Evolutionary conservation across 306 rosid species (phyloP).

Genomic region (Fragaria ananassa): DNA sequence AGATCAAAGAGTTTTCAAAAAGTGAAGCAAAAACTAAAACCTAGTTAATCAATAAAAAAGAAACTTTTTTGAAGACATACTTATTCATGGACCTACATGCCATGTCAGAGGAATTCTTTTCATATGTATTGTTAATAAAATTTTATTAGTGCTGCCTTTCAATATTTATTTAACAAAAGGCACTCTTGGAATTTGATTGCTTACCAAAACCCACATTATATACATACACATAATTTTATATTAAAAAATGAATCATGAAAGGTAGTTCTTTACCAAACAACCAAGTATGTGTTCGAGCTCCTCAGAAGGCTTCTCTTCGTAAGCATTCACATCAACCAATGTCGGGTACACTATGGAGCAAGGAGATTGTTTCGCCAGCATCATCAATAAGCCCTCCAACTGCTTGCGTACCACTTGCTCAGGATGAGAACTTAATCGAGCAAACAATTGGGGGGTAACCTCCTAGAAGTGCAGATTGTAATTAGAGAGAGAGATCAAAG

Average conservation of each 20-base stretch:
- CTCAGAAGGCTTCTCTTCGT: conserved; percentile 84
- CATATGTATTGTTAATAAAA: not conserved
- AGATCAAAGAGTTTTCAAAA: not conserved
- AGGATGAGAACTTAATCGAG: conserved; percentile 86
- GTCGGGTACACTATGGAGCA: conserved; percentile 89
- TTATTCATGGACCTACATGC: not conserved
- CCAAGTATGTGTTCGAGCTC: conserved; percentile 83
- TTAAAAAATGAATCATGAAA: conserved; percentile 14
- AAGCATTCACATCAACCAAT: conserved; percentile 80
- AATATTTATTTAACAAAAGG: not conserved
- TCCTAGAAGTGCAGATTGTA: conserved; percentile 53
- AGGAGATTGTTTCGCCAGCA: conserved; percentile 94
- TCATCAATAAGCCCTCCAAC: conserved; percentile 82
- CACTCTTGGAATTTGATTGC: not conserved
- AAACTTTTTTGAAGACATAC: not conserved
- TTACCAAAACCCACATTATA: not conserved
- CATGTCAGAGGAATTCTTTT: not conserved
- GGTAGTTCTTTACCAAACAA: conserved; percentile 66
- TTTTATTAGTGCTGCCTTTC: not conserved
- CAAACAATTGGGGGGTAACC: conserved; percentile 88
- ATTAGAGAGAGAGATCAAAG: conserved; percentile 22
- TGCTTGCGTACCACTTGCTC: conserved; percentile 80
- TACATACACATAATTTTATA: not conserved
- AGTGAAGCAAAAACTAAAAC: not conserved
- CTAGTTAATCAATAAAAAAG: not conserved